Base-by-base conservation (phyloP, 1,284 basidiomycete genomes). In the Xanthoconium separans region DNA sequence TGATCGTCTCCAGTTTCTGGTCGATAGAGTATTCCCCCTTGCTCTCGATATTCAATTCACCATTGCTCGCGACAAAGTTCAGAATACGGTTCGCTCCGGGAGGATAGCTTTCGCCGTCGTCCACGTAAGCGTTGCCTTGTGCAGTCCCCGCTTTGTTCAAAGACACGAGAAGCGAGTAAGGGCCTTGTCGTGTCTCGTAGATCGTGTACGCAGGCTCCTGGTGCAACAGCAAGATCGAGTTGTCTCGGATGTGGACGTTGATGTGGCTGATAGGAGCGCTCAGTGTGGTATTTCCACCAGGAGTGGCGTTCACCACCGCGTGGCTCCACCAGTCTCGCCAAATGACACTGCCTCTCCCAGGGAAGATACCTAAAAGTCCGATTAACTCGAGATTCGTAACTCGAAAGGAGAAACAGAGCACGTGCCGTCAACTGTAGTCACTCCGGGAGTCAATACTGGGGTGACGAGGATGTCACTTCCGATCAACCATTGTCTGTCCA, bases 261-360 rank as follows among this genome's bases (percentile, higher is more conserved):
- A 91, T 90, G 62, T 87, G 79, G 4, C 82, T 78, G 2, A 91
- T 77, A 1, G 86, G 66, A 73, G 80, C 47, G 73, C 71, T 50
- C 31, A 85, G 64, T 0, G 75, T 76, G 0, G 75, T 76, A 59
- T 75, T 74, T 13, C 53, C 62, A 30, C 72, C 71, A 4, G 64
- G 22, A 7, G 64, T 65, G 8, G 64, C 70, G 56, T 70, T 70
- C 40, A 81, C 77, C 39, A 74, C 74, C 34, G 79, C 73, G 62
- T 88, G 85, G 0, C 84, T 89, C 70, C 84, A 90, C 81, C 86
- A 89, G 69, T 91, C 88, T 50, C 86, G 79, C 88, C 87, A 92
- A 53, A 77, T 71, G 1, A 81, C 79, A 15, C 70, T 71, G n/a
- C 81, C 81, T 52, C 77, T 71, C 1, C 85, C 85, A 29, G 83